Base-by-base conservation (phyloP, 2,329 filamentous ascomycete genomes). In the Trichoderma afroharzianum region DNA sequence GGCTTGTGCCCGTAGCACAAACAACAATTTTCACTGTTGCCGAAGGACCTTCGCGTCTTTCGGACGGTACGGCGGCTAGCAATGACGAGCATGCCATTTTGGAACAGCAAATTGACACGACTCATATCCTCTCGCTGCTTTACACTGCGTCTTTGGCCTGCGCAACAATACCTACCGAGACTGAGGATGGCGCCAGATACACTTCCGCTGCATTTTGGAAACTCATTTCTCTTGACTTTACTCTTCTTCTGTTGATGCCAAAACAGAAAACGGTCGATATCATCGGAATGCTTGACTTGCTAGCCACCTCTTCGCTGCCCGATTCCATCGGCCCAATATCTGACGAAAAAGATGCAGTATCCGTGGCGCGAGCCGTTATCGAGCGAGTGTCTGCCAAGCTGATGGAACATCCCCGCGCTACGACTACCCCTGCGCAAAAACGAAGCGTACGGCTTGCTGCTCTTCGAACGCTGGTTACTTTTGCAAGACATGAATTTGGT, bases 321-420 rank as follows among this genome's bases (percentile, higher is more conserved):
- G 82, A 84, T 2, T 91, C 88, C 1, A 89, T 95, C 63, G 93
- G 93, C 0, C 88, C 92, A 18, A 89, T 93, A 68, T 80, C 81
- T 3, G 79, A 83, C 0, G 81, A 83, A 26, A 80, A 82, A 36
- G 82, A 84, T 14, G 78, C 83, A 18, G 77, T 81, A n/a, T 77
- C 83, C 53, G 80, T 82, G 72, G 88, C 83, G 43, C 81, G 74
- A 30, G 78, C 80, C 39, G 81, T 91, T 12, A 86, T 94, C 57
- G 88, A 91, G 66, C 86, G 88, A 3, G 85, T 93, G 8, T 90
- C 89, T 3, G 85, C 85, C 24, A 86, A 90, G 68, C 85, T 94
- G 18, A 85, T 86, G 43, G 90, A 92, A 59, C 82, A 82, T 1
- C 87, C 87, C 1, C 81, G 81, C 6, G 72, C 78, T 1, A 75